These are phyloP conservation scores for Naganishia randhawae DNA, from an alignment of 768 basidiomycete genomes.

Conservation along the genomic window DNA sequence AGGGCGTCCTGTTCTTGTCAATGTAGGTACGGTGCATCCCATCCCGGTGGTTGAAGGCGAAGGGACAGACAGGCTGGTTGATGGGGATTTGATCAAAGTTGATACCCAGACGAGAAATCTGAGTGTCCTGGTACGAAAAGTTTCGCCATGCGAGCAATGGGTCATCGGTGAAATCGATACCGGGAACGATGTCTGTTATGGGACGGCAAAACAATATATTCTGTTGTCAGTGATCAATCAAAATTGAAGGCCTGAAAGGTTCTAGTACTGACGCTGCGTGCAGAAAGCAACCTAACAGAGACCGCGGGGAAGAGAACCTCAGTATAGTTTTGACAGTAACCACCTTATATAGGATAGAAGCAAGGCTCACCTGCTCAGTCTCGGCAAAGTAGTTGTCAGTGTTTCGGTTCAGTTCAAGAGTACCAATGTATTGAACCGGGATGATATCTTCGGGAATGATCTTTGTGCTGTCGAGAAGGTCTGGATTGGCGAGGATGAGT, in stretches of 20 bases:
- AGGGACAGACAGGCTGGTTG: constrained; percentile 56
- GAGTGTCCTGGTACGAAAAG: constrained; percentile 80
- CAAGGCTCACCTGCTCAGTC: constrained; percentile 64
- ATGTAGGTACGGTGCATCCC: constrained; percentile 47
- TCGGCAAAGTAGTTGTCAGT: constrained; percentile 67
- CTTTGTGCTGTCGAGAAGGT: constrained; percentile 82
- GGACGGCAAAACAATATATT: not conserved
- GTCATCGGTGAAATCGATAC: constrained; percentile 55
- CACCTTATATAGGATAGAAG: too few species aligned
- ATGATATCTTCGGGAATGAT: constrained; percentile 78
- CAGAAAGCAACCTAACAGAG: constrained; percentile 65
- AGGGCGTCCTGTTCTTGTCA: constrained; percentile 58
- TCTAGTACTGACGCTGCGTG: constrained; percentile 52
- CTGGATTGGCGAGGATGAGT: constrained; percentile 41
- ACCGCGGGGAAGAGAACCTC: too few species aligned
- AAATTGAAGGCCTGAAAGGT: not conserved
- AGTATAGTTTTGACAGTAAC: too few species aligned
- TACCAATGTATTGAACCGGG: constrained; percentile 72
- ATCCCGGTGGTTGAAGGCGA: constrained; percentile 49
- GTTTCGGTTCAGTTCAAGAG: constrained; percentile 57
- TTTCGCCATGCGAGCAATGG: constrained; percentile 60
- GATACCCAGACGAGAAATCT: constrained; percentile 70
- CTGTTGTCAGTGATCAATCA: not conserved
- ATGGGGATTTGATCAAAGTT: constrained; percentile 72
- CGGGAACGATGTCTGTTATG: constrained; percentile 52